These are phyloP conservation scores for Phytophthora meadii DNA, from an alignment of 352 stramenopile species.

Conservation along the genomic window DNA sequence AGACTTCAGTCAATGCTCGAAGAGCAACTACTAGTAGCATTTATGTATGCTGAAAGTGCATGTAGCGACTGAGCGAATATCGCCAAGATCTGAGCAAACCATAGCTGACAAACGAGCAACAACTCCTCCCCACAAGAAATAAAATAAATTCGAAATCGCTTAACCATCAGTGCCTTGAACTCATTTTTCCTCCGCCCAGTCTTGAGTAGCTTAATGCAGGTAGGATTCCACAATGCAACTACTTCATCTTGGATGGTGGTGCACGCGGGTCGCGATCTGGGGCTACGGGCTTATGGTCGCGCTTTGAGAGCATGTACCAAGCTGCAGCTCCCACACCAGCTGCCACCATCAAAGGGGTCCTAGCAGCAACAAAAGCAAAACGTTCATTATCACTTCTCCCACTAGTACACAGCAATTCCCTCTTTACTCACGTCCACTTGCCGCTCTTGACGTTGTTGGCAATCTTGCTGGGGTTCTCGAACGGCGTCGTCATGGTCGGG, in stretches of 20 bases:
- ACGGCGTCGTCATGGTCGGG: constrained; percentile 32
- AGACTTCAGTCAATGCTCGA: too few relatives aligned
- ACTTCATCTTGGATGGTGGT: constrained; percentile 41
- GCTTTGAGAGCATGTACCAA: constrained; percentile 43
- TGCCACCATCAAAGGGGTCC: constrained; percentile 29
- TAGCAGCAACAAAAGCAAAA: constrained; percentile 7
- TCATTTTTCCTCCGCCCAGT: background rate
- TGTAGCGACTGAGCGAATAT: too few relatives aligned
- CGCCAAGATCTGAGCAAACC: too few relatives aligned
- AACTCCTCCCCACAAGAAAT: background rate
- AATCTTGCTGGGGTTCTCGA: constrained; percentile 39
- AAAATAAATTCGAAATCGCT: constrained; percentile 4
- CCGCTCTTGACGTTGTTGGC: constrained; percentile 40
- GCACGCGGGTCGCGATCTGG: constrained; percentile 26
- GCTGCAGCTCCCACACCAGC: constrained; percentile 35
- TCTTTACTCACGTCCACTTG: constrained; percentile 38
- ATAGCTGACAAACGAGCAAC: too few relatives aligned
- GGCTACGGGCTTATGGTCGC: constrained; percentile 18
- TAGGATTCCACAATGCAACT: background rate
- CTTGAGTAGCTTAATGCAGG: background rate
- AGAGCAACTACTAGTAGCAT: too few relatives aligned
- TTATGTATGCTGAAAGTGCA: too few relatives aligned
- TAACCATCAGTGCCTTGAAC: background rate
- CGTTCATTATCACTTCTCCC: background rate
- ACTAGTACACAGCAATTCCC: background rate